Evolutionary conservation across 2,329 filamentous ascomycete species (phyloP).

Genomic region (Cladosporium oxysporum): DNA sequence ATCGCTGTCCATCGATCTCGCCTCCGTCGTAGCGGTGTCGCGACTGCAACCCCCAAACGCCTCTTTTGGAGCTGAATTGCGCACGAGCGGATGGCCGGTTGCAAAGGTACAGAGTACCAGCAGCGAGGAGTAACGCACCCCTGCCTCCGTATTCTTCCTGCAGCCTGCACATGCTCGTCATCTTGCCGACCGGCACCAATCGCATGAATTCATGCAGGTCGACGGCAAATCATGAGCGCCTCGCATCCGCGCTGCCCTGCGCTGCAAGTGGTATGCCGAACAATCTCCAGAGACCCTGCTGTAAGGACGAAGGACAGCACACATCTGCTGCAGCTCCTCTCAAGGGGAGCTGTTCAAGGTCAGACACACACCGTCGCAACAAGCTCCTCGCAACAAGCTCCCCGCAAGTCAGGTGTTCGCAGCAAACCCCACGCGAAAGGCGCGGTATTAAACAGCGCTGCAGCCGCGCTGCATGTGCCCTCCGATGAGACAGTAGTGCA

Average conservation of each 20-base stretch:
- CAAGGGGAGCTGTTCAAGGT: not conserved
- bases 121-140: slow-evolving; percentile 1
- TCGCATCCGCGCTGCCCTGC: slow-evolving; percentile 3
- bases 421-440: not conserved
- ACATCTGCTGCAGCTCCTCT: too few relatives aligned
- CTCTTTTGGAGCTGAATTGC: not conserved
- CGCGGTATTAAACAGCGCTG: not conserved
- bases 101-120: not conserved
- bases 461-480: not conserved
- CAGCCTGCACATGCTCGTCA: slow-evolving; percentile 8
- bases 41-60: slow-evolving; percentile 4
- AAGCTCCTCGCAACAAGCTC: not conserved
- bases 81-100: slow-evolving; percentile 3
- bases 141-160: slow-evolving; percentile 12
- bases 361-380: not conserved
- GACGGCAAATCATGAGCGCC: slow-evolving; percentile 6
- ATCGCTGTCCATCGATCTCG: slow-evolving; percentile 12
- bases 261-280: slow-evolving; percentile 7
- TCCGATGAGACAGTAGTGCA: not conserved
- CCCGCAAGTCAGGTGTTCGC: not conserved
- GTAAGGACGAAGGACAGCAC: not conserved
- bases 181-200: slow-evolving; percentile 2
- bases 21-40: slow-evolving; percentile 11
- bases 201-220: slow-evolving; percentile 4
- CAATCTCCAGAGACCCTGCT: slow-evolving; percentile 4